These are phyloP conservation scores for Cercospora zeina DNA, from an alignment of 2,329 filamentous ascomycete genomes.

Conservation along the genomic window DNA sequence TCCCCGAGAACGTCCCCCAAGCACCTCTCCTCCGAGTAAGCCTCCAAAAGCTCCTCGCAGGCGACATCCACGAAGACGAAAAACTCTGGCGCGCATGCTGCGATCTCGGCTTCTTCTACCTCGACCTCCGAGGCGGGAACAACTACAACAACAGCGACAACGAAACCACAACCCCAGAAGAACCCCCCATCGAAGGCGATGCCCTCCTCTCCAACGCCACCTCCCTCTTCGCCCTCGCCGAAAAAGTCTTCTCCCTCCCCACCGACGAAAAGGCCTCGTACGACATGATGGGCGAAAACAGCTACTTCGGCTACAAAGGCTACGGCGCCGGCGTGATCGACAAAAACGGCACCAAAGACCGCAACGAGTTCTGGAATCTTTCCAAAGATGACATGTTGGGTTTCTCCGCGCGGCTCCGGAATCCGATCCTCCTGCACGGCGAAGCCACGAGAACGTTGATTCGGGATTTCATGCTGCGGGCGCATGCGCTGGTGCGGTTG, in stretches of 20 bases:
- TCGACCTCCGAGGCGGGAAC: constrained; percentile 47
- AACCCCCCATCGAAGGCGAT: constrained; percentile 39
- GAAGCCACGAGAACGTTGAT: constrained; percentile 43
- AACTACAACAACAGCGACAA: background rate
- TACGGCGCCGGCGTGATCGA: constrained; percentile 47
- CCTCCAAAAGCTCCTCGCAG: constrained; percentile 42
- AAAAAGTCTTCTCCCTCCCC: constrained; percentile 51
- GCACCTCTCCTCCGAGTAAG: constrained; percentile 49
- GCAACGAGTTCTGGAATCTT: constrained; percentile 59
- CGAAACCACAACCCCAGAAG: background rate
- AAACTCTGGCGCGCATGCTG: constrained; percentile 39
- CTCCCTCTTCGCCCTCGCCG: constrained; percentile 50
- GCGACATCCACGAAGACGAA: constrained; percentile 41
- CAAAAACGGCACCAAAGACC: constrained; percentile 50
- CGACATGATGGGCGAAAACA: constrained; percentile 53
- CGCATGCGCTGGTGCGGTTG: constrained; percentile 50
- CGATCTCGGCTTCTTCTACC: constrained; percentile 59
- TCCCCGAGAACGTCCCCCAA: constrained; percentile 46
- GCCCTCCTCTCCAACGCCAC: constrained; percentile 49
- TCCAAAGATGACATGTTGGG: constrained; percentile 56
- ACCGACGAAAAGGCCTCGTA: constrained; percentile 57
- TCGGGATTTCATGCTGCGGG: constrained; percentile 48
- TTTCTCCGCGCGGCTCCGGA: constrained; percentile 37
- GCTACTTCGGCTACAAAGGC: constrained; percentile 54
- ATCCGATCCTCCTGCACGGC: constrained; percentile 45